Percentiles rank a stretch among this genome's conserved stretches.
Conservation (phyloP, 306 rosid species). For the Quercus suber region DNA sequence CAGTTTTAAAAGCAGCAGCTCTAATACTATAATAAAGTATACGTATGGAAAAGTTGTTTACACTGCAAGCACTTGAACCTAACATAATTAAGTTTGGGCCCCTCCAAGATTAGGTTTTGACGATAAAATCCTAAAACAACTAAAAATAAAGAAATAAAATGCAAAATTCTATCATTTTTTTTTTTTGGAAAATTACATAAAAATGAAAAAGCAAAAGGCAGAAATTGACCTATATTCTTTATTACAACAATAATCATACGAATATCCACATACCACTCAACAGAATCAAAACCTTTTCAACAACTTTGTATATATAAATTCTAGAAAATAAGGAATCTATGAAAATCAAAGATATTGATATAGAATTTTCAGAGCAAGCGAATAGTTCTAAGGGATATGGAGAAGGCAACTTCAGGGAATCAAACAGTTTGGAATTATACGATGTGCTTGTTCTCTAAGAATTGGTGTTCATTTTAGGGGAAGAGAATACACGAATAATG, state of each 20-base stretch:
- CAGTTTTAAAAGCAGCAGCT: no score
- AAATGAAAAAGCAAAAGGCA: no score
- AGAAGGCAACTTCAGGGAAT: slow-evolving; percentile 10
- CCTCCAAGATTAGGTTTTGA: no score
- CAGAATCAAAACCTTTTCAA: slow-evolving; percentile 14
- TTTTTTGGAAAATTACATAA: no score
- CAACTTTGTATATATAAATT: not conserved
- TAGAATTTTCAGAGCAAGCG: slow-evolving; percentile 1
- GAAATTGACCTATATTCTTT: no score
- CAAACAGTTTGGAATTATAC: slow-evolving; percentile 3
- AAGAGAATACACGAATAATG: not conserved
- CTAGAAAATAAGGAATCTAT: slow-evolving; percentile 4
- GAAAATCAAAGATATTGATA: not conserved
- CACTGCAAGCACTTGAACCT: no score
- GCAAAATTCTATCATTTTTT: no score
- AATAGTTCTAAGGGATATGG: not conserved
- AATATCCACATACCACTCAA: slow-evolving; percentile 11
- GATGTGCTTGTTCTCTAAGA: slow-evolving; percentile 17
- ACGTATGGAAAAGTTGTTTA: no score
- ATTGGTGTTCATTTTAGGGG: slow-evolving; percentile 12
- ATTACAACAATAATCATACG: not conserved
- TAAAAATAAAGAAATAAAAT: no score
- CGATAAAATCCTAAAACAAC: no score
- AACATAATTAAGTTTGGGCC: no score
- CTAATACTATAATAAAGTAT: no score